These are phyloP conservation scores for Teunomyces panamensis DNA, from an alignment of 805 yeast species.

Conservation along the genomic window DNA sequence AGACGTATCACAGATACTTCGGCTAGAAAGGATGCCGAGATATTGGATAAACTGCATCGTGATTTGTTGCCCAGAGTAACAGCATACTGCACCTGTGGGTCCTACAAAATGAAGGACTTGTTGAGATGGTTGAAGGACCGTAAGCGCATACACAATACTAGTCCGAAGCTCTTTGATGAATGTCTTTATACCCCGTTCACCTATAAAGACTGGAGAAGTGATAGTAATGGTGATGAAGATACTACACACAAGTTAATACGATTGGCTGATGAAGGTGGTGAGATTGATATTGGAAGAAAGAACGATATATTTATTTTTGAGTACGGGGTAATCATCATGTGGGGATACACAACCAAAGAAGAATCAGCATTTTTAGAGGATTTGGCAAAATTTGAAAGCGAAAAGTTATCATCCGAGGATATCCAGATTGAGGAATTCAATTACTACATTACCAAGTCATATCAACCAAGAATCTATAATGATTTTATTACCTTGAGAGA, in stretches of 20 bases:
- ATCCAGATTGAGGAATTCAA: conserved; percentile 93
- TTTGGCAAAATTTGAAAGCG: conserved; percentile 86
- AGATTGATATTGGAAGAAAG: conserved; percentile 78
- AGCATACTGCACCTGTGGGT: conserved; percentile 93
- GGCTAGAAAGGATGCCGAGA: conserved; percentile 91
- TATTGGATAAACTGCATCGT: conserved; percentile 82
- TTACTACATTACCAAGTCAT: conserved; percentile 88
- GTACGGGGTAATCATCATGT: conserved; percentile 94
- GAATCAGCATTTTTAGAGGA: conserved; percentile 80
- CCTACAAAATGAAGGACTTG: conserved; percentile 84
- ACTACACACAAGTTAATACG: conserved; percentile 46
- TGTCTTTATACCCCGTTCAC: conserved; percentile 90
- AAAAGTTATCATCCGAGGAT: conserved; percentile 87
- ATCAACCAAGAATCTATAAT: conserved; percentile 93
- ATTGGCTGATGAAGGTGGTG: conserved; percentile 93
- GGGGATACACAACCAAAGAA: conserved; percentile 90
- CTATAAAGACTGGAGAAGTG: conserved; percentile 71
- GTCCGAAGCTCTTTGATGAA: conserved; percentile 89
- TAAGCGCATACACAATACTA: conserved; percentile 67
- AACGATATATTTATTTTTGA: conserved; percentile 88
- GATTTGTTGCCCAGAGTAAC: conserved; percentile 89
- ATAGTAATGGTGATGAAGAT: conserved; percentile 15
- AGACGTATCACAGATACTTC: conserved; percentile 79
- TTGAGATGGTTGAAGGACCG: conserved; percentile 82
- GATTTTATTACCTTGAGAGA: conserved; percentile 93